Percentiles rank a stretch among this genome's conserved stretches.
Conservation (phyloP, 1,284 basidiomycete species). For the Trichosporon sp. region DNA sequence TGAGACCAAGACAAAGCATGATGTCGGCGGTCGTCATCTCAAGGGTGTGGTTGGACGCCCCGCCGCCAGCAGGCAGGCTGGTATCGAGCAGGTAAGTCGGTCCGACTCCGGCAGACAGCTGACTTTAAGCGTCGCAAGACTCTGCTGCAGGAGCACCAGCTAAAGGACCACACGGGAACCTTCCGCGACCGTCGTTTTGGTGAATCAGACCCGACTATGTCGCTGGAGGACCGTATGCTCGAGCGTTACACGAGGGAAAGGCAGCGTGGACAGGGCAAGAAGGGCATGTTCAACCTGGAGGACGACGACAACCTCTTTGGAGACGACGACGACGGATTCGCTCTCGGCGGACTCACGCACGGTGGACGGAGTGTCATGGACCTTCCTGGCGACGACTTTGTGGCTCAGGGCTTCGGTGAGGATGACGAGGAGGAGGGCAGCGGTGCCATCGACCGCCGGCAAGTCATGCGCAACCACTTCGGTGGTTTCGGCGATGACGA, state of each 20-base stretch:
- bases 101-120: background rate
- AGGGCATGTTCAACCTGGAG: constrained; percentile 78
- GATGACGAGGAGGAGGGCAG: constrained; percentile 65
- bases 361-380: constrained; percentile 79
- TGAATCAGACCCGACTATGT: constrained; percentile 85
- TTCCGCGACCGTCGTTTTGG: constrained; percentile 93
- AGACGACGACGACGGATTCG: constrained; percentile 50
- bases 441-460: constrained; percentile 62
- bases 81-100: constrained; percentile 72
- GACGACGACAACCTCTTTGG: constrained; percentile 59
- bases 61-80: constrained; percentile 78
- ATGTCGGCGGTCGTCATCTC: constrained; percentile 78
- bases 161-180: constrained; percentile 73
- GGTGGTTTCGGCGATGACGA: constrained; percentile 70
- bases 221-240: constrained; percentile 92
- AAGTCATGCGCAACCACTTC: constrained; percentile 69
- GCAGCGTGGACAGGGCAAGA: constrained; percentile 59
- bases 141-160: constrained; percentile 71
- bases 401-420: constrained; percentile 64
- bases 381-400: constrained; percentile 70
- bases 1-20: constrained; percentile 84
- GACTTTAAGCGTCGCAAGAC: constrained; percentile 67
- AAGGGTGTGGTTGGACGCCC: constrained; percentile 80
- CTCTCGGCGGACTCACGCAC: constrained; percentile 63
- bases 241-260: constrained; percentile 91